Evolutionary conservation across 208 protist genomes (phyloP).

Genomic region (Trypanosoma avium): DNA sequence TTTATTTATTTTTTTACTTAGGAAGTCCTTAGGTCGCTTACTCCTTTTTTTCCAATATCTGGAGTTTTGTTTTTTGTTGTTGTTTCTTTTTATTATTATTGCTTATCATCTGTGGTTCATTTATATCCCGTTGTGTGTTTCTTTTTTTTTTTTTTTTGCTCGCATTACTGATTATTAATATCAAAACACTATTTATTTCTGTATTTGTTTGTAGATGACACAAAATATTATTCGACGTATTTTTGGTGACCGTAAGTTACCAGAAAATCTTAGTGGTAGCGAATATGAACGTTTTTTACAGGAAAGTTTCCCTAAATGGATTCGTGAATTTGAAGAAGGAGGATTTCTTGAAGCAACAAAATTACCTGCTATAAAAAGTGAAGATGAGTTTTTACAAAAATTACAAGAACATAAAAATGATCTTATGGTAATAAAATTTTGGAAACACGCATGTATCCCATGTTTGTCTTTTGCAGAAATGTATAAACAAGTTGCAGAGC

Average conservation of each 20-base stretch:
- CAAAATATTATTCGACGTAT: conserved; percentile 87
- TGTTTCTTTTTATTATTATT: conserved; percentile 7
- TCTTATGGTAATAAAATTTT: conserved; percentile 92
- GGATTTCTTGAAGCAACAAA: conserved; percentile 89
- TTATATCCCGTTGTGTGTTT: background rate
- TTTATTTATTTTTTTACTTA: background rate
- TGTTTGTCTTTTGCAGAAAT: conserved; percentile 91
- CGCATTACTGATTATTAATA: background rate
- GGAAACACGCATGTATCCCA: conserved; percentile 92
- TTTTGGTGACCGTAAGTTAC: conserved; percentile 79
- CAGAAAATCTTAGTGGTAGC: conserved; percentile 63
- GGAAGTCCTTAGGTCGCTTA: too few species aligned
- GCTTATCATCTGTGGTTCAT: too few species aligned
- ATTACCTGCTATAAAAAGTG: conserved; percentile 74
- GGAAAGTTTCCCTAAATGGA: conserved; percentile 81
- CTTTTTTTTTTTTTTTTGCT: conserved; percentile 11
- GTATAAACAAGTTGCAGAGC: conserved; percentile 82
- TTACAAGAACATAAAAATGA: conserved; percentile 87
- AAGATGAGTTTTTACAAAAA: conserved; percentile 86
- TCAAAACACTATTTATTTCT: background rate
- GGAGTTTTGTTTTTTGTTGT: too few species aligned
- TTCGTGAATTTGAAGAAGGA: conserved; percentile 88
- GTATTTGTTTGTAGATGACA: conserved; percentile 36
- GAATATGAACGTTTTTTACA: conserved; percentile 89
- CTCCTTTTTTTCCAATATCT: too few species aligned